Conservation (phyloP, 2,329 filamentous ascomycete species). For the Fusarium pseudonygamai region DNA sequence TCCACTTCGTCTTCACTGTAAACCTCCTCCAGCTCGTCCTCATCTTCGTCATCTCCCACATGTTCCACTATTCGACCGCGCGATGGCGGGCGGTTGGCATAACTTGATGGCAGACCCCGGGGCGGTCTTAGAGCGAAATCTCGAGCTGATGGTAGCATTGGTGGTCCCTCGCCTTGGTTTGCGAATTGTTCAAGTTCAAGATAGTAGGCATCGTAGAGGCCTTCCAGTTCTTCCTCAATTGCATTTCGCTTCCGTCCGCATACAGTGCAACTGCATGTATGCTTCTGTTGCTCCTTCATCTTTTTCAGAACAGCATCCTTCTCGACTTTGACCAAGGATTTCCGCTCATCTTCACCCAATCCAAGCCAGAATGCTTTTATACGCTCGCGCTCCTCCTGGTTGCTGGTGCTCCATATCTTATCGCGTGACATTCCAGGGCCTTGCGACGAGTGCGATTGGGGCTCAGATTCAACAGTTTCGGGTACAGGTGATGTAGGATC, state of each 20-base stretch:
- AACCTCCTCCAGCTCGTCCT: slow-evolving; percentile 63
- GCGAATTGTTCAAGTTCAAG: slow-evolving; percentile 98
- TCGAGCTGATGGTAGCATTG: slow-evolving; percentile 61
- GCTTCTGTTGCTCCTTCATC: slow-evolving; percentile 99
- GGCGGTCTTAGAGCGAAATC: slow-evolving; percentile 69
- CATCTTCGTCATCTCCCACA: slow-evolving; percentile 64
- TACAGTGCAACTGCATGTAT: slow-evolving; percentile 97
- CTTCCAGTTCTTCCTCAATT: slow-evolving; percentile 97
- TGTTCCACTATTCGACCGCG: slow-evolving; percentile 78
- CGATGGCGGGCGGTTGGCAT: slow-evolving; percentile 74
- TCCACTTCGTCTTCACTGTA: slow-evolving; percentile 64
- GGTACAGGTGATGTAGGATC: slow-evolving; percentile 33
- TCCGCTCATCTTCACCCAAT: slow-evolving; percentile 91
- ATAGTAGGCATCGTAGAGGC: slow-evolving; percentile 98
- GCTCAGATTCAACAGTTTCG: slow-evolving; percentile 28
- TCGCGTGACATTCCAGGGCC: slow-evolving; percentile 70
- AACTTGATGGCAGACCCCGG: slow-evolving; percentile 66
- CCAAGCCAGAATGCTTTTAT: slow-evolving; percentile 99
- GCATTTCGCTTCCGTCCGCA: slow-evolving; percentile 96
- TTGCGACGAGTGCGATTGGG: slow-evolving; percentile 44
- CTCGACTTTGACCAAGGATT: slow-evolving; percentile 95
- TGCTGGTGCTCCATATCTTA: slow-evolving; percentile 97
- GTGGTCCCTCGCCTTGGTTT: slow-evolving; percentile 78
- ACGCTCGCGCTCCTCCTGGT: slow-evolving; percentile 91
- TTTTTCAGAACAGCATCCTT: slow-evolving; percentile 98